These are phyloP conservation scores for Annulohypoxylon stygium DNA, from an alignment of 495 filamentous ascomycete genomes.

Conservation along the genomic window DNA sequence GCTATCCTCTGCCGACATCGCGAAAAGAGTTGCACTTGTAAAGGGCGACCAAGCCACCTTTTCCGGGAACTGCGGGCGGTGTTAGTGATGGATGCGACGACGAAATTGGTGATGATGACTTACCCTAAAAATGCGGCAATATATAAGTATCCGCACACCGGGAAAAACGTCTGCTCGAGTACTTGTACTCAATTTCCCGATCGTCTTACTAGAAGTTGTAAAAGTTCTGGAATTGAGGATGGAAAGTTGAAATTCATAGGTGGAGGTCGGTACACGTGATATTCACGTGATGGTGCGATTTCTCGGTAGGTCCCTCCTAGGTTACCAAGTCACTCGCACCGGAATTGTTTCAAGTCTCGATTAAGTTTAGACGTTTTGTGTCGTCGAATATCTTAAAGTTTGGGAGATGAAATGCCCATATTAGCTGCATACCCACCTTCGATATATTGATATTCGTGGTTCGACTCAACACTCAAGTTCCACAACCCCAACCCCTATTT, in stretches of 20 bases:
- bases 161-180: slow-evolving; percentile 13
- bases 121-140: slow-evolving; percentile 1
- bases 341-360: slow-evolving; percentile 8
- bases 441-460: neutral
- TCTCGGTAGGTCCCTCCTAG: slow-evolving; percentile 15
- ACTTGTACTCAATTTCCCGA: slow-evolving; percentile 6
- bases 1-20: neutral
- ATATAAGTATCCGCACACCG: neutral
- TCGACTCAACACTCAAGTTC: neutral
- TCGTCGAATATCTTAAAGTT: slow-evolving; percentile 4
- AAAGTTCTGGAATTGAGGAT: slow-evolving; percentile 28
- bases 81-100: slow-evolving; percentile 10
- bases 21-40: neutral
- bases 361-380: neutral
- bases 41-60: neutral
- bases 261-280: slow-evolving; percentile 47
- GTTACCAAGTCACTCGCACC: neutral
- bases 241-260: slow-evolving; percentile 41
- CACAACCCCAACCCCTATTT: neutral
- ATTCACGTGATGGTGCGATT: slow-evolving; percentile 46
- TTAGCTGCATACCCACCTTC: neutral
- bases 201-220: slow-evolving; percentile 9
- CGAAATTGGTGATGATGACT: neutral
- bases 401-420: neutral
- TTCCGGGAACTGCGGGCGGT: neutral